These are phyloP conservation scores for Termitomyces eurrhizus DNA, from an alignment of 768 basidiomycete genomes.

Conservation along the genomic window DNA sequence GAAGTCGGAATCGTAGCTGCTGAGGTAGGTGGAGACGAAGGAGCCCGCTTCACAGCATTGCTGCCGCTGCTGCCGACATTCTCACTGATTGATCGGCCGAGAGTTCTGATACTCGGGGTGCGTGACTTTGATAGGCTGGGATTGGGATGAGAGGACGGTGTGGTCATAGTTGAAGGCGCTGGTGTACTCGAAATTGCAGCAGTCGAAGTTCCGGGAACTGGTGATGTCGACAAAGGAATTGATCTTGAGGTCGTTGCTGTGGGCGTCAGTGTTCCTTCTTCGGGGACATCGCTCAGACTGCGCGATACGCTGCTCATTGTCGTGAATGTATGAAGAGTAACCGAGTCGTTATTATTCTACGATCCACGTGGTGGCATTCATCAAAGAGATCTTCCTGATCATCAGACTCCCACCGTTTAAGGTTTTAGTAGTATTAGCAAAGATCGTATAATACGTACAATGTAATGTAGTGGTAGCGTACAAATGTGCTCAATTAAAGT, in stretches of 20 bases:
- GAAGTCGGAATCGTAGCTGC: constrained; percentile 9
- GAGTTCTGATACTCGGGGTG: constrained; percentile 32
- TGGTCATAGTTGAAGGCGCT: constrained; percentile 10
- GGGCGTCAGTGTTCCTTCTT: constrained; percentile 24
- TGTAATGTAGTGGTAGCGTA: not conserved
- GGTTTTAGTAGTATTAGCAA: too few species aligned
- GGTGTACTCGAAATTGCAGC: constrained; percentile 4
- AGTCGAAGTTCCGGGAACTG: constrained; percentile 3
- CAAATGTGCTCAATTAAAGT: not conserved
- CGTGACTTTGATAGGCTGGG: constrained; percentile 9
- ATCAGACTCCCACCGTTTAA: not conserved
- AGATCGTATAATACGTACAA: too few species aligned
- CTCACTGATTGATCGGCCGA: constrained; percentile 23
- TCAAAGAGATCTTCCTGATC: not conserved
- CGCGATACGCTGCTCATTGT: constrained; percentile 22
- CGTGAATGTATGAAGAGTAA: not conserved
- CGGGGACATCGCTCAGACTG: constrained; percentile 31
- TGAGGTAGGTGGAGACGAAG: constrained; percentile 17
- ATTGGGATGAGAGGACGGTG: constrained; percentile 11
- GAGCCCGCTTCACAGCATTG: constrained; percentile 12
- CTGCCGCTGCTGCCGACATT: constrained; percentile 5
- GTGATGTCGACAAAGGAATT: constrained; percentile 1
- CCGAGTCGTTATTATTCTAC: not conserved
- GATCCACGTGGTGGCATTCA: constrained; percentile 2
- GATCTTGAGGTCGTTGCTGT: constrained; percentile 8